A percentile compares a stretch with the other conserved stretches of the same genome.
Evolutionary conservation across 257 asterid genomes (phyloP).

Genomic region (Apocynum venetum): DNA sequence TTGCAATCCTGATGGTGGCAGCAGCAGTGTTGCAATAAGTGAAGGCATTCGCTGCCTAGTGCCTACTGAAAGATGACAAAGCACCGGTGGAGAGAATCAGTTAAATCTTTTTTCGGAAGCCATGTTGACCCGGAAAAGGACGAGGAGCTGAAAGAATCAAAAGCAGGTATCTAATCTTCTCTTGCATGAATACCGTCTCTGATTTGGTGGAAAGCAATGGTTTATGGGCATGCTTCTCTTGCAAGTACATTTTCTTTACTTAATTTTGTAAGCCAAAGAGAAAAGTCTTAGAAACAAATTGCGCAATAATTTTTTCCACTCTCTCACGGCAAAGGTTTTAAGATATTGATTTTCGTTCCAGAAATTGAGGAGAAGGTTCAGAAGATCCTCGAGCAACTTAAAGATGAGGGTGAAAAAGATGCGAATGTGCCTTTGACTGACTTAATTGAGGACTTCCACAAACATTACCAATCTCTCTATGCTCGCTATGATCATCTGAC

Average conservation of each 20-base stretch:
- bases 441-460: slow-evolving; percentile 60
- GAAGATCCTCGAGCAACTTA: slow-evolving; percentile 52
- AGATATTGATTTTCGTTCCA: slow-evolving; percentile 33
- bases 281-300: neutral
- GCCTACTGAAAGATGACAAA: slow-evolving; percentile 51
- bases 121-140: slow-evolving; percentile 50
- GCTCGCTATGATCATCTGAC: slow-evolving; percentile 74
- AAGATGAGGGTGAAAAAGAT: slow-evolving; percentile 43
- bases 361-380: slow-evolving; percentile 73
- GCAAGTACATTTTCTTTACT: neutral
- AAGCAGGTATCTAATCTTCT: slow-evolving; percentile 48
- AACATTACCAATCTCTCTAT: slow-evolving; percentile 63
- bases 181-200: neutral
- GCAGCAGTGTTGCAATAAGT: neutral
- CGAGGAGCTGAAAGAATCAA: slow-evolving; percentile 54
- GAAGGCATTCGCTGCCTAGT: slow-evolving; percentile 19
- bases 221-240: neutral
- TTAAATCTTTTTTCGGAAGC: slow-evolving; percentile 50
- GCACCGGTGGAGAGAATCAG: slow-evolving; percentile 43
- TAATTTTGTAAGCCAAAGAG: neutral
- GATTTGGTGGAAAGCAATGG: neutral
- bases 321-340: neutral
- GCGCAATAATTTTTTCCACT: neutral
- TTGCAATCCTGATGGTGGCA: slow-evolving; percentile 1
- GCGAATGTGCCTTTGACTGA: slow-evolving; percentile 49